phyloP scores from a whole-genome alignment of 2,329 filamentous ascomycete species.

The Clathrospora elynae region DNA sequence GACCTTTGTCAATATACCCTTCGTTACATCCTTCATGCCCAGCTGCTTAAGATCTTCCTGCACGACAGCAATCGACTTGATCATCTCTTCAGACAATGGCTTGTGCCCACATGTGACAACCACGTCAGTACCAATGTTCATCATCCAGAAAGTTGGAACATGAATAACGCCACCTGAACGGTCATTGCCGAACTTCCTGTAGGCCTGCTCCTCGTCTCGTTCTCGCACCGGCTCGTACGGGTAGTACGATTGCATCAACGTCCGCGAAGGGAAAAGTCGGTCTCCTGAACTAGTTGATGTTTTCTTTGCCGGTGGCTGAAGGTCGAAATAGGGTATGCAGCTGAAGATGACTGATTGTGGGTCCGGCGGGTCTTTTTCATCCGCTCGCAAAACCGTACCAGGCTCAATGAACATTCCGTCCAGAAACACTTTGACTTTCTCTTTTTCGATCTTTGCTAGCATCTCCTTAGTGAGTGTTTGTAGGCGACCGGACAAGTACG shows the following conservation, averaged over 20 bases:
- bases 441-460: constrained; percentile 31
- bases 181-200: constrained; percentile 28
- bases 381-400: constrained; percentile 39
- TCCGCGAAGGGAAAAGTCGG: constrained; percentile 27
- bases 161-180: constrained; percentile 27
- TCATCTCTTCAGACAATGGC: constrained; percentile 27
- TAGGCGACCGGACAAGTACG: constrained; percentile 23
- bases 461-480: constrained; percentile 22
- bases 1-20: constrained; percentile 21
- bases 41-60: constrained; percentile 27
- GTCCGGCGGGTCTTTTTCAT: constrained; percentile 26
- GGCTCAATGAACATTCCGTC: constrained; percentile 43
- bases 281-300: constrained; percentile 4
- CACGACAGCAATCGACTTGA: constrained; percentile 34
- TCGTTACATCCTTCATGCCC: not conserved
- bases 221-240: constrained; percentile 39
- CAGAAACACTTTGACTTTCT: constrained; percentile 31
- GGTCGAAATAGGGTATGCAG: constrained; percentile 37
- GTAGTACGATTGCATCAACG: constrained; percentile 42
- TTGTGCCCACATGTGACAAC: constrained; percentile 39
- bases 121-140: constrained; percentile 32
- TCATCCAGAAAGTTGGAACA: constrained; percentile 40
- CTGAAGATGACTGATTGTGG: constrained; percentile 37
- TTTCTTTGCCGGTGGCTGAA: constrained; percentile 15
- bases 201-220: constrained; percentile 40